phyloP scores from a whole-genome alignment of 2,329 filamentous ascomycete species.

The Diaporthe ampelina region DNA sequence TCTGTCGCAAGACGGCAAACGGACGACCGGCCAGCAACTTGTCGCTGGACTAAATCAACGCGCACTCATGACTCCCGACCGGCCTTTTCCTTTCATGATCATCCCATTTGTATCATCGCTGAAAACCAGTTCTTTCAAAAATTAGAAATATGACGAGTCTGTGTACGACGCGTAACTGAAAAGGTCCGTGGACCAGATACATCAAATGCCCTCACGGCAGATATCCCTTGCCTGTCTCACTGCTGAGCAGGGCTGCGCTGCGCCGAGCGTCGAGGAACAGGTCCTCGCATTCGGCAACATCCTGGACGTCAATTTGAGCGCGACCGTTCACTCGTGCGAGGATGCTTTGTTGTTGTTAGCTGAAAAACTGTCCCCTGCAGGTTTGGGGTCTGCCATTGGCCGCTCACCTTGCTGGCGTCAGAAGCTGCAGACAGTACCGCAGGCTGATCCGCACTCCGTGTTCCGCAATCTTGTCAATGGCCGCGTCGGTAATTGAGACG shows the following conservation, averaged over 20 bases:
- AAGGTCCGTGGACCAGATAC: conserved; percentile 40
- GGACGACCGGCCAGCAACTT: conserved; percentile 33
- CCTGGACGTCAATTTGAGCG: conserved; percentile 80
- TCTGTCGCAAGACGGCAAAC: conserved; percentile 38
- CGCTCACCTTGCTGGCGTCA: conserved; percentile 83
- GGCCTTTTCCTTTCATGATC: conserved; percentile 41
- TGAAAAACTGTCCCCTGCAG: conserved; percentile 47
- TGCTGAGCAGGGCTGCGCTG: conserved; percentile 77
- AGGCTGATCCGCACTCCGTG: conserved; percentile 91
- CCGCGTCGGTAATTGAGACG: conserved; percentile 83
- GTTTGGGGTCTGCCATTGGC: conserved; percentile 34
- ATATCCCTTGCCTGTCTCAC: conserved; percentile 75
- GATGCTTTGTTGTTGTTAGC: conserved; percentile 70
- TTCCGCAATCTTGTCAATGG: conserved; percentile 87
- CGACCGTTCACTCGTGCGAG: conserved; percentile 87
- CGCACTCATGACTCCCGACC: conserved; percentile 45
- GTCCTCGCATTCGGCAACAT: conserved; percentile 86
- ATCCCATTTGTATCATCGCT: conserved; percentile 44
- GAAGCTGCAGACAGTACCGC: conserved; percentile 91
- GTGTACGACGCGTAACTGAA: conserved; percentile 10
- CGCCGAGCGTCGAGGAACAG: conserved; percentile 86
- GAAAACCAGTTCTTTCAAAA: conserved; percentile 43
- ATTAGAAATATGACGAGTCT: conserved; percentile 49
- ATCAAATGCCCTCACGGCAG: conserved; percentile 71
- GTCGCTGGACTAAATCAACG: conserved; percentile 38